Conservation (phyloP, 2,329 filamentous ascomycete species). For the Xylaria multiplex region DNA sequence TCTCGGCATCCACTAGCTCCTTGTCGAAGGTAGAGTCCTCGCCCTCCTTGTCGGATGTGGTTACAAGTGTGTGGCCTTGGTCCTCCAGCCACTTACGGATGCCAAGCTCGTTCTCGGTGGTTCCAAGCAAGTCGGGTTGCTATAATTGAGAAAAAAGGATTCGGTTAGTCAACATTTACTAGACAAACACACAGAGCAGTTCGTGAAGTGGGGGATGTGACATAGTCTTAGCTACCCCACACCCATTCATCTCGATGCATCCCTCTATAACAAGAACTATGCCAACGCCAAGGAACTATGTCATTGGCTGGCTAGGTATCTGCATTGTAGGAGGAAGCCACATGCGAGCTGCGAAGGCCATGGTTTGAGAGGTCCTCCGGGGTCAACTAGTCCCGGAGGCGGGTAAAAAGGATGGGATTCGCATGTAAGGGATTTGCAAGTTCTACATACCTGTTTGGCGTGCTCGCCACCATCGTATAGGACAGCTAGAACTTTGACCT, state of each 20-base stretch:
- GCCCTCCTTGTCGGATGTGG: conserved; percentile 97
- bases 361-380: conserved; percentile 4
- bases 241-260: conserved; percentile 27
- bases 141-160: conserved; percentile 48
- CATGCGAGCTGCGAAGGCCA: conserved; percentile 12
- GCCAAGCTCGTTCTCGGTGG: conserved; percentile 98
- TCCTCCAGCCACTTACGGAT: conserved; percentile 98
- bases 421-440: conserved; percentile 2
- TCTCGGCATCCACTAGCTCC: conserved; percentile 94
- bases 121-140: conserved; percentile 87
- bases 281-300: conserved; percentile 13
- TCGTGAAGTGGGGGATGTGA: conserved; percentile 35
- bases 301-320: conserved; percentile 31
- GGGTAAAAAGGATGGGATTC: conserved; percentile 16
- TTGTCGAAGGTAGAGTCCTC: conserved; percentile 93
- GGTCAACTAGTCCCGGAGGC: conserved; percentile 4
- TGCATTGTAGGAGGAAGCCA: conserved; percentile 21
- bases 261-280: conserved; percentile 29
- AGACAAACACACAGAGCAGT: not conserved
- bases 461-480: conserved; percentile 93
- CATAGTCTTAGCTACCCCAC: conserved; percentile 39
- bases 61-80: conserved; percentile 94
- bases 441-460: conserved; percentile 76
- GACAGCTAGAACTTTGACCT: conserved; percentile 96
- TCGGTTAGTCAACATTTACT: conserved; percentile 37